These are phyloP conservation scores for Teunomyces kruisii DNA, from an alignment of 805 yeast genomes.

Conservation along the genomic window DNA sequence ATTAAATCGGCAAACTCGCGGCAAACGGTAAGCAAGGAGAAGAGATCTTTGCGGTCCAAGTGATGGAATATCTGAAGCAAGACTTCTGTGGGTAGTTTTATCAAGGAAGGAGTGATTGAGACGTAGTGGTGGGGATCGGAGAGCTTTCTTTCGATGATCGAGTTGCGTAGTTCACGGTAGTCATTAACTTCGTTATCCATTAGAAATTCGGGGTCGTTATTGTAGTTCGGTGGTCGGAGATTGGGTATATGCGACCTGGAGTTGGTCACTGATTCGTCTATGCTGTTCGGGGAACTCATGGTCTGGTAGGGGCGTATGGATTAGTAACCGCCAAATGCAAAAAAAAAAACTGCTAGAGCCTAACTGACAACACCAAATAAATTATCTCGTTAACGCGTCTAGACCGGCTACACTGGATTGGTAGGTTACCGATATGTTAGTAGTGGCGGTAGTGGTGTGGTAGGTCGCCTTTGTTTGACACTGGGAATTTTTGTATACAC, in stretches of 20 bases:
- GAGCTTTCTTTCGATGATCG: conserved; percentile 31
- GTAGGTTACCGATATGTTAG: not conserved
- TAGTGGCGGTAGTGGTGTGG: not conserved
- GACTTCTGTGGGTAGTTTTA: conserved; percentile 59
- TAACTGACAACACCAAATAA: not conserved
- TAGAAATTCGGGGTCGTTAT: conserved; percentile 19
- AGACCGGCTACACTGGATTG: not conserved
- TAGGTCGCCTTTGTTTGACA: not conserved
- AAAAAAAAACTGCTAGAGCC: not conserved
- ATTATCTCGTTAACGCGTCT: not conserved
- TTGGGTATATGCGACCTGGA: not conserved
- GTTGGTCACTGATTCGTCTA: conserved; percentile 11
- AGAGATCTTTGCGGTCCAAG: conserved; percentile 60
- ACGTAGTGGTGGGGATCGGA: conserved; percentile 11
- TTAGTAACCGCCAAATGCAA: conserved; percentile 3
- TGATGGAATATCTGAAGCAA: conserved; percentile 65
- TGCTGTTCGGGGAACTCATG: conserved; percentile 22
- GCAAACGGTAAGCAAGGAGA: conserved; percentile 68
- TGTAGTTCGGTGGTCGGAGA: not conserved
- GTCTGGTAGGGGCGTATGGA: not conserved
- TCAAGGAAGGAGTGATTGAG: conserved; percentile 31
- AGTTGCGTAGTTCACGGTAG: conserved; percentile 33
- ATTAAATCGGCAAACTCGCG: conserved; percentile 76
- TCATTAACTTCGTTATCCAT: conserved; percentile 37
- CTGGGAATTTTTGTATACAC: not conserved